Base-by-base conservation (phyloP, 2,329 filamentous ascomycete genomes). In the Elsinoe necatrix region DNA sequence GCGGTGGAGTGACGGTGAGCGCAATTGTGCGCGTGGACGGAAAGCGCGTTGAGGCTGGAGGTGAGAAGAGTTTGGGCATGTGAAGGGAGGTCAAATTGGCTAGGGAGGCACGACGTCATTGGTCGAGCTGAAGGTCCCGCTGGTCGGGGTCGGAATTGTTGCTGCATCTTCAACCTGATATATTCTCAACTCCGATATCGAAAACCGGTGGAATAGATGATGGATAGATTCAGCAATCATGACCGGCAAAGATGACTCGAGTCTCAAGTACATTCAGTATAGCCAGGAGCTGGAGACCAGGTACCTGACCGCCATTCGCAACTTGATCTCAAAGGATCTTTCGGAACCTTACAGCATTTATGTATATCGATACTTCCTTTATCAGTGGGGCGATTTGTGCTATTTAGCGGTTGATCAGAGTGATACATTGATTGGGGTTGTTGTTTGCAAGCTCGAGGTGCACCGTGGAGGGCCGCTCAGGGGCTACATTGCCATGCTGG, bases 271-370 rank as follows among this genome's bases (percentile, higher is more conserved):
- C 35, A 61, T 61, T 16, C 59, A 61, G 35, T 86, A 85, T 67
- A 76, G 82, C 60, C 70, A 71, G 56, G 68, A 75, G 51, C 80
- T 81, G 62, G 83, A 86, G 67, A 77, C 79, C 54, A 73, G 75
- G 57, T 84, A 93, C 68, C 83, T 98, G 41, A 84, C 90, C 34
- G 84, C 89, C 41, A 96, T 98, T 71, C 85, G 92, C 56, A 85
- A 91, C 57, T 75, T 98, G 67, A 98, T 98, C 66, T 93, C 91
- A 43, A 95, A 92, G 66, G 93, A 97, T 69, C 80, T 98, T 51
- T 97, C 92, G 64, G 93, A 98, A 71, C 93, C 93, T 1, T 98
- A 98, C 71, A 97, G 92, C 73, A 97, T 98, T 69, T 98, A 98
- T 75, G 93, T 98, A 58, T 98, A 97, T 72, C 84, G 93, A 29